Conservation (phyloP, 257 asterid species). For the Nicotiana noctiflora region DNA sequence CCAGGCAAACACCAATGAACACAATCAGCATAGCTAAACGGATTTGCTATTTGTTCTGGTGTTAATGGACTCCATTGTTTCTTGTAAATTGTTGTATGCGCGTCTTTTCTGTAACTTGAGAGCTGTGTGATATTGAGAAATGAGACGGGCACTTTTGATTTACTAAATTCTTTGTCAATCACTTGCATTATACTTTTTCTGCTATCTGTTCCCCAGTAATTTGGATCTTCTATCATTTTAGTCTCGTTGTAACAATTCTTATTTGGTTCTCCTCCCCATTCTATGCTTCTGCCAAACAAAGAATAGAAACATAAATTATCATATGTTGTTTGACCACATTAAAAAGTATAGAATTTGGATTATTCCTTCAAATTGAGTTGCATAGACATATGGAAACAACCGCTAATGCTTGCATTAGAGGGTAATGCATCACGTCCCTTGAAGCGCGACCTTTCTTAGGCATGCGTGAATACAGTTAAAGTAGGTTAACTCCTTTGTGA, state of each 20-base stretch:
- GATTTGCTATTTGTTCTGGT: constrained; percentile 35
- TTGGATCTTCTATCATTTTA: not conserved
- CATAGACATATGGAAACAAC: no score
- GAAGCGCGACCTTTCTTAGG: no score
- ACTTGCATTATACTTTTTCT: constrained; percentile 3
- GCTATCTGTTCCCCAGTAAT: constrained; percentile 4
- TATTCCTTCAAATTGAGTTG: no score
- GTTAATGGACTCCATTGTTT: constrained; percentile 40
- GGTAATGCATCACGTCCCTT: no score
- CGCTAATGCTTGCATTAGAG: no score
- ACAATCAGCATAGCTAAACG: constrained; percentile 63
- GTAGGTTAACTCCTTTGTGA: no score
- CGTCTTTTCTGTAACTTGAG: constrained; percentile 58
- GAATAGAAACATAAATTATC: not conserved
- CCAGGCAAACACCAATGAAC: constrained; percentile 81
- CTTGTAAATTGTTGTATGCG: constrained; percentile 64
- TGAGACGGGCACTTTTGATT: constrained; percentile 45
- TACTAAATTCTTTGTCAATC: constrained; percentile 4
- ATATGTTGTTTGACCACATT: not conserved
- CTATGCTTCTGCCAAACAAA: not conserved
- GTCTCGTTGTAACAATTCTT: constrained; percentile 5
- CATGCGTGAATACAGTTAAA: no score
- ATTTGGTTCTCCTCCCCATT: not conserved
- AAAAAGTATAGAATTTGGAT: no score
- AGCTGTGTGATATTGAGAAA: constrained; percentile 58